Percentiles rank a stretch among this genome's conserved stretches.
Evolutionary conservation across 352 stramenopile species (phyloP).

Genomic region (Saprolegnia diclina): DNA sequence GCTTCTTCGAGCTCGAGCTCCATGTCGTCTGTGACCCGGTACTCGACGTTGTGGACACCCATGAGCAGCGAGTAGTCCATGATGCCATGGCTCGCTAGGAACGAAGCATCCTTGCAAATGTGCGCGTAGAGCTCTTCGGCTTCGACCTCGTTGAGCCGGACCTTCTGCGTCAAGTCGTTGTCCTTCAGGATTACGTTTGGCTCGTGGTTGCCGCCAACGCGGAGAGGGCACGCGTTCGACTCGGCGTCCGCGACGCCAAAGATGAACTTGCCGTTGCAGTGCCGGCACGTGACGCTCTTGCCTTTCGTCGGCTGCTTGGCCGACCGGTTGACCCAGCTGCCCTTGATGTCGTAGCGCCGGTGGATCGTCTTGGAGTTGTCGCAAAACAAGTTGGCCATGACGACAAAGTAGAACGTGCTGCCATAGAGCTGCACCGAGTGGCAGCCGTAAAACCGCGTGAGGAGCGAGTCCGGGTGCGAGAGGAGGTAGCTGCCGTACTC

Average conservation of each 20-base stretch:
- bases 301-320: constrained; percentile 82
- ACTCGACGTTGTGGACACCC: constrained; percentile 85
- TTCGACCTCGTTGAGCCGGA: constrained; percentile 64
- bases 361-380: constrained; percentile 74
- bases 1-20: constrained; percentile 32
- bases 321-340: constrained; percentile 83
- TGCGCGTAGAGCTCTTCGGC: constrained; percentile 81
- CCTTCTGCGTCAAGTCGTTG: constrained; percentile 80
- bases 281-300: constrained; percentile 76
- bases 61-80: constrained; percentile 91
- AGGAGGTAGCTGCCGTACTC: constrained; percentile 78
- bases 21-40: constrained; percentile 76
- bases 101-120: constrained; percentile 79
- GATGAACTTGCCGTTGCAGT: constrained; percentile 85
- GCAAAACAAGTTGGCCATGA: constrained; percentile 85
- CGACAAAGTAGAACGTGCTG: constrained; percentile 87
- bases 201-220: constrained; percentile 71
- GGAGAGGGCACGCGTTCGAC: constrained; percentile 47
- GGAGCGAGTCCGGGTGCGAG: constrained; percentile 72
- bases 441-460: constrained; percentile 80
- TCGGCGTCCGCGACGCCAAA: constrained; percentile 77
- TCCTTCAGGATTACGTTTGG: constrained; percentile 85
- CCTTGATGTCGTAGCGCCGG: constrained; percentile 84
- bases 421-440: constrained; percentile 81
- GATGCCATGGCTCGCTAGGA: constrained; percentile 76